Evolutionary conservation across 495 filamentous ascomycete species (phyloP).

Genomic region (Rhizodiscina lignyota): DNA sequence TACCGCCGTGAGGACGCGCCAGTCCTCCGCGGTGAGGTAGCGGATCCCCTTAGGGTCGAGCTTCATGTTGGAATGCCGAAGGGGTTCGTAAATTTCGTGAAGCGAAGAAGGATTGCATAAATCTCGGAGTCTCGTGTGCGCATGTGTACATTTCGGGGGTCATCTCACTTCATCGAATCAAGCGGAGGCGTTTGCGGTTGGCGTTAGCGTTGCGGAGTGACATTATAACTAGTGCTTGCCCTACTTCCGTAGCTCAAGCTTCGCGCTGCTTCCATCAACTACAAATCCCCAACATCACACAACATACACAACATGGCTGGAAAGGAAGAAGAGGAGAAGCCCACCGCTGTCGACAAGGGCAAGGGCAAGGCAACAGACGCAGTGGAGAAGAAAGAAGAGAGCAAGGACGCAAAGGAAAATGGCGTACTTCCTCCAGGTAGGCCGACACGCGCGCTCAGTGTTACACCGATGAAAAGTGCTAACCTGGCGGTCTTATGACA

Average conservation of each 20-base stretch:
- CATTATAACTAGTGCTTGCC: no score
- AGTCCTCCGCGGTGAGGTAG: slow-evolving; percentile 84
- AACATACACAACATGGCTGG: slow-evolving; percentile 61
- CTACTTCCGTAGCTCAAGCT: no score
- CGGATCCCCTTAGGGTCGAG: slow-evolving; percentile 83
- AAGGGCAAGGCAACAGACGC: slow-evolving; percentile 71
- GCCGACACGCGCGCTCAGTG: slow-evolving; percentile 10
- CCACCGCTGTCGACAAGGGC: slow-evolving; percentile 77
- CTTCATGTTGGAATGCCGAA: slow-evolving; percentile 57
- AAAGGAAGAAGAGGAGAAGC: slow-evolving; percentile 65
- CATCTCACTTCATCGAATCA: no score
- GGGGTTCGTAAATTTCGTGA: no score
- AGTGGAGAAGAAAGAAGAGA: slow-evolving; percentile 47
- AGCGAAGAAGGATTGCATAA: no score
- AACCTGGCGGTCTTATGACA: slow-evolving; percentile 19
- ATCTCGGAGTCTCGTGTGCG: no score
- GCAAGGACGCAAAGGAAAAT: slow-evolving; percentile 61
- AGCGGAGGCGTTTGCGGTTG: no score
- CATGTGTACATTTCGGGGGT: no score
- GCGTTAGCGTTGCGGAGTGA: no score
- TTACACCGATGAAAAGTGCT: no score
- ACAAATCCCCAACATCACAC: no score
- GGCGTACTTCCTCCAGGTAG: slow-evolving; percentile 19
- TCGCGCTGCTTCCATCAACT: no score
- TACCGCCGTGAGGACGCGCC: slow-evolving; percentile 87